These are phyloP conservation scores for Pelargonium australe DNA, from an alignment of 441 rosid species.

Conservation along the genomic window DNA sequence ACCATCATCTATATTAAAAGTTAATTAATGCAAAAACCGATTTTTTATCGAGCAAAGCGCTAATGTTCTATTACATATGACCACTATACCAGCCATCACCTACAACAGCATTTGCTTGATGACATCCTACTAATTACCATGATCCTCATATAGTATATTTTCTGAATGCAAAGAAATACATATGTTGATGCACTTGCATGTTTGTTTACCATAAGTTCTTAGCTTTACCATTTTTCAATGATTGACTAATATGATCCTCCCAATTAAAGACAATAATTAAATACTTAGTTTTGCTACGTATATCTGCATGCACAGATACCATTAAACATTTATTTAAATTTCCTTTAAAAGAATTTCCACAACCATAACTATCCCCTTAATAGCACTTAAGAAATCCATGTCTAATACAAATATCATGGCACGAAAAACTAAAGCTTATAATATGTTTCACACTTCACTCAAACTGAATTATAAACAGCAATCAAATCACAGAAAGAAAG, in stretches of 20 bases:
- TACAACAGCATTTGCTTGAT: not conserved
- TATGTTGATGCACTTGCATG: too few relatives aligned
- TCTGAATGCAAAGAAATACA: too few relatives aligned
- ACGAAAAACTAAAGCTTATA: not conserved
- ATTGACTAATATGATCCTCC: too few relatives aligned
- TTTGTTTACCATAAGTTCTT: too few relatives aligned
- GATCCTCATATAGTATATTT: not conserved
- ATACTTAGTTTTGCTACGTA: not conserved
- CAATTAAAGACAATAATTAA: not conserved
- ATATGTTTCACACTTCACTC: not conserved
- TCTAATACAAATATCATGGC: not conserved
- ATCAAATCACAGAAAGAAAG: too few relatives aligned
- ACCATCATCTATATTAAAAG: not conserved
- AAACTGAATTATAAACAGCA: too few relatives aligned
- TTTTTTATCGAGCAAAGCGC: too few relatives aligned
- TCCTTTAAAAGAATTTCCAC: not conserved
- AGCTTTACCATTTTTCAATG: too few relatives aligned
- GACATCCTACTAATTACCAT: slow-evolving; percentile 2
- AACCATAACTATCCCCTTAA: not conserved
- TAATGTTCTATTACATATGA: not conserved
- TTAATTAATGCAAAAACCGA: not conserved
- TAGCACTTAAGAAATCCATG: not conserved
- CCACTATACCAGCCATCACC: not conserved
- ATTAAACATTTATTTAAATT: not conserved
- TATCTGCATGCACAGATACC: not conserved